phyloP scores from a whole-genome alignment of 306 rosid species.

The Spatholobus suberectus region DNA sequence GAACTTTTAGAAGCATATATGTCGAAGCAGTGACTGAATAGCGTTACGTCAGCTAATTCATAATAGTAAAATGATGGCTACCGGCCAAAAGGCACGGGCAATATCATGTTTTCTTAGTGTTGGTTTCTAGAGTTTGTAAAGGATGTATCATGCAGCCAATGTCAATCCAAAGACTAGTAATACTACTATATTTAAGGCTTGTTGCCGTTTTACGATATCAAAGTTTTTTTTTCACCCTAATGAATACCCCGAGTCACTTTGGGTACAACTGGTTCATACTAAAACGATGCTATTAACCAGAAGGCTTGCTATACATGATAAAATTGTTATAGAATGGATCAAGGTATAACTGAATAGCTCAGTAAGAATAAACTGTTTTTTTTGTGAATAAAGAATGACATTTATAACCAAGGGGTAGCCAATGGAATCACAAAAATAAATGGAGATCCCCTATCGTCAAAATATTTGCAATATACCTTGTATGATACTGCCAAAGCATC shows the following conservation, averaged over 20 bases:
- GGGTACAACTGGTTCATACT: slow-evolving; percentile 5
- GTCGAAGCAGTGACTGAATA: not conserved
- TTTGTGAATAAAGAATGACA: slow-evolving; percentile 44
- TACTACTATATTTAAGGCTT: not conserved
- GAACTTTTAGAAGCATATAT: not conserved
- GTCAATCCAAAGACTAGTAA: not conserved
- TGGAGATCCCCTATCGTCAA: slow-evolving; percentile 44
- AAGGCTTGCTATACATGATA: slow-evolving; percentile 8
- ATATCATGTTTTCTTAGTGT: slow-evolving; percentile 16
- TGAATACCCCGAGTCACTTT: not conserved
- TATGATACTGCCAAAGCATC: slow-evolving; percentile 38
- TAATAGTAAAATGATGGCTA: slow-evolving; percentile 1
- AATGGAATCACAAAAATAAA: slow-evolving; percentile 28
- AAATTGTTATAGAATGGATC: slow-evolving; percentile 1
- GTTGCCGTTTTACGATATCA: slow-evolving; percentile 3
- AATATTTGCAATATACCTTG: slow-evolving; percentile 38
- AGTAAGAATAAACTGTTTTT: slow-evolving; percentile 15
- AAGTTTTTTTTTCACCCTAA: not conserved
- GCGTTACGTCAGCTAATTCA: not conserved
- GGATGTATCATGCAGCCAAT: slow-evolving; percentile 15
- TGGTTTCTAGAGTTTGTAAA: not conserved
- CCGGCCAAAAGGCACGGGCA: not conserved
- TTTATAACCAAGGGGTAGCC: slow-evolving; percentile 33
- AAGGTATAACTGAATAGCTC: slow-evolving; percentile 25
- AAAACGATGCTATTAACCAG: slow-evolving; percentile 27